Evolutionary conservation across 805 yeast genomes (phyloP), one percentile per base, ranked within the genome.

Genomic region (Isabelozyma heimii): DNA sequence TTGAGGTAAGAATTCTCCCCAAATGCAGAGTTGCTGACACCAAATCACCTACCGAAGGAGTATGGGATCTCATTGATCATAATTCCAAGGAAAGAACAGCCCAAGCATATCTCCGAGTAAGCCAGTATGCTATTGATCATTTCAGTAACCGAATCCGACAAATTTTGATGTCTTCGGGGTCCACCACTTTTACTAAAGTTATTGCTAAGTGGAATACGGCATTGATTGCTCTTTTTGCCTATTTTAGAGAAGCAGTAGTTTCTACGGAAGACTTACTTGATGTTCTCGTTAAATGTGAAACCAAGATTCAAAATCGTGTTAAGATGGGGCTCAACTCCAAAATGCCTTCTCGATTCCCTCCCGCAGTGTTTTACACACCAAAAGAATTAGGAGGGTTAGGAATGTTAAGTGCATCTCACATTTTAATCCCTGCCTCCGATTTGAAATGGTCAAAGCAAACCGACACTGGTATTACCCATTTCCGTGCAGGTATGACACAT

Each of bases 311-410:
- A 68, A 94, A 91, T 47, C 78, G 96, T 55, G 97, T 94, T 15
- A 94, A 94, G 63, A 80, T 92, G 72, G 99, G 99, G 0, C 76
- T 94, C 52, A 94, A 94, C 60, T 92, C 98, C 12, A 94, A 94
- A 67, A 94, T 94, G 99, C 99, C 99, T 0, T 85, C 97, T 0
- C 77, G 99, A 48, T 94, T 94, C 70, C 99, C 99, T 3, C 99
- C 99, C 0, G 97, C 97, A 3, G 99, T 94, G 0, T 94, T 94
- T 60, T 94, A 94, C 63, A 91, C 99, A 0, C 99, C 99, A 0
- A 92, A 91, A 57, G 99, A 94, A 64, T 71, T 94, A 3, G 99
- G 99, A 45, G 99, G 99, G 41, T 72, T 94, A 41, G 99, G 99
- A 24, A 94, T 94, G 99, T 73, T 94, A 24, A 89, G 97, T 75